Percentiles rank a stretch among this genome's conserved stretches.
Evolutionary conservation across 108 stramenopile genomes (phyloP).

Genomic region (Nannochloropsis oceanica): DNA sequence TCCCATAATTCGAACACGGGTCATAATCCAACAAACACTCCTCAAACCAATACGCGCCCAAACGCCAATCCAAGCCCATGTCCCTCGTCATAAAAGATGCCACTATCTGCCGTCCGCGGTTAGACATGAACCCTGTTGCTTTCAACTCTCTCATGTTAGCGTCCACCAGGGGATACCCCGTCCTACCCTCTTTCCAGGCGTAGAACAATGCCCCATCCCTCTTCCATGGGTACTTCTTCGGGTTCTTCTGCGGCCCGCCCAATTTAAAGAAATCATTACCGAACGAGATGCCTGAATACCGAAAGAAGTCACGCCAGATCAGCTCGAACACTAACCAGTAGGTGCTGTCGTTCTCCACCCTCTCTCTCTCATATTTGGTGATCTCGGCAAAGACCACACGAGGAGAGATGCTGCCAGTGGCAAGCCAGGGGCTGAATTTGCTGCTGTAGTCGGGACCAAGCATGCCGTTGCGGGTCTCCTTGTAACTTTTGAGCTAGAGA

Average conservation of each 20-base stretch:
- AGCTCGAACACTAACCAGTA: slow-evolving; percentile 96
- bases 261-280: slow-evolving; percentile 63
- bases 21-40: slow-evolving; percentile 76
- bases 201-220: slow-evolving; percentile 30
- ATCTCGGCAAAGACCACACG: slow-evolving; percentile 63
- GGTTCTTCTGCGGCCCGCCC: slow-evolving; percentile 45
- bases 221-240: slow-evolving; percentile 1
- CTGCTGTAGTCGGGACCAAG: slow-evolving; percentile 76
- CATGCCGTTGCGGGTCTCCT: slow-evolving; percentile 93
- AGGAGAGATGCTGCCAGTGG: slow-evolving; percentile 72
- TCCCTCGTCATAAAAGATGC: slow-evolving; percentile 78
- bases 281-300: slow-evolving; percentile 70
- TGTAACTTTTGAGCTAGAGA: slow-evolving; percentile 52
- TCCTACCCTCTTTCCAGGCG: slow-evolving; percentile 63
- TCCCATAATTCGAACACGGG: slow-evolving; percentile 81
- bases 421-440: slow-evolving; percentile 91
- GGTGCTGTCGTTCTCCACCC: slow-evolving; percentile 73
- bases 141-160: slow-evolving; percentile 95
- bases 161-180: slow-evolving; percentile 84
- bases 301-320: slow-evolving; percentile 88
- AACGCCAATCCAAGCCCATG: slow-evolving; percentile 84
- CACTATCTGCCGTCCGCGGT: slow-evolving; percentile 89
- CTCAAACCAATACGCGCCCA: slow-evolving; percentile 87
- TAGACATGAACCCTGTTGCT: slow-evolving; percentile 90
- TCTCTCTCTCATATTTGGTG: slow-evolving; percentile 57